These are phyloP conservation scores for Poronia punctata DNA, from an alignment of 495 filamentous ascomycete genomes.

Conservation along the genomic window DNA sequence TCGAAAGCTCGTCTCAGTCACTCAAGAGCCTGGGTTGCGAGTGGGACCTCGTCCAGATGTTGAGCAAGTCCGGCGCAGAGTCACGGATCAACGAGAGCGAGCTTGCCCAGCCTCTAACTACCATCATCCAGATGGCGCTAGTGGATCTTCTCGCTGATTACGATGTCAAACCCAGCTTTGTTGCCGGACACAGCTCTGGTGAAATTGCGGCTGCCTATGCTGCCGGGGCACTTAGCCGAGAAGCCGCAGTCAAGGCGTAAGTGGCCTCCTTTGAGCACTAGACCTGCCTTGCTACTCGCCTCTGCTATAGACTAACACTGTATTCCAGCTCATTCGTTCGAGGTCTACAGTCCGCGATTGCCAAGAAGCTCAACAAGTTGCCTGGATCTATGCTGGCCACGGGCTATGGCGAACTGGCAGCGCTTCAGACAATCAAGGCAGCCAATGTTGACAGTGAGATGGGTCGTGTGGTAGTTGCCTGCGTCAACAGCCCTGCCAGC, in stretches of 20 bases:
- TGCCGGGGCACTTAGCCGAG: slow-evolving; percentile 7
- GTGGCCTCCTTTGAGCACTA: slow-evolving; percentile 16
- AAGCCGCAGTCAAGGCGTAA: slow-evolving; percentile 17
- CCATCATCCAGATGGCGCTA: slow-evolving; percentile 40
- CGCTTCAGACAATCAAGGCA: slow-evolving; percentile 9
- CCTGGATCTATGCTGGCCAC: slow-evolving; percentile 30
- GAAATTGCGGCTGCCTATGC: slow-evolving; percentile 18
- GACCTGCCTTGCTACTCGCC: not conserved
- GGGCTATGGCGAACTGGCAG: slow-evolving; percentile 10
- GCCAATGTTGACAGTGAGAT: no score
- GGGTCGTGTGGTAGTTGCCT: slow-evolving; percentile 15
- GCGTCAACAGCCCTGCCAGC: slow-evolving; percentile 29
- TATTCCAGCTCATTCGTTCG: slow-evolving; percentile 1
- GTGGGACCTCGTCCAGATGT: slow-evolving; percentile 27
- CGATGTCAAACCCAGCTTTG: slow-evolving; percentile 31
- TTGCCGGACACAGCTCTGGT: slow-evolving; percentile 16
- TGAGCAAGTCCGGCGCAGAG: slow-evolving; percentile 13
- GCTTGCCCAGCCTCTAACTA: slow-evolving; percentile 22
- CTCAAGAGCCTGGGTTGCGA: slow-evolving; percentile 25
- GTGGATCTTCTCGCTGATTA: slow-evolving; percentile 43
- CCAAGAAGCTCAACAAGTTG: slow-evolving; percentile 1
- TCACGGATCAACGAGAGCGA: slow-evolving; percentile 21
- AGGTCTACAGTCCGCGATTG: not conserved
- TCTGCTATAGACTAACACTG: not conserved
- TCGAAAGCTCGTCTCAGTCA: slow-evolving; percentile 23